A percentile compares a stretch with the other conserved stretches of the same genome.
These are phyloP conservation scores for Heliamphora pulchella DNA, from an alignment of 179 eudicot genomes.

Conservation along the genomic window DNA sequence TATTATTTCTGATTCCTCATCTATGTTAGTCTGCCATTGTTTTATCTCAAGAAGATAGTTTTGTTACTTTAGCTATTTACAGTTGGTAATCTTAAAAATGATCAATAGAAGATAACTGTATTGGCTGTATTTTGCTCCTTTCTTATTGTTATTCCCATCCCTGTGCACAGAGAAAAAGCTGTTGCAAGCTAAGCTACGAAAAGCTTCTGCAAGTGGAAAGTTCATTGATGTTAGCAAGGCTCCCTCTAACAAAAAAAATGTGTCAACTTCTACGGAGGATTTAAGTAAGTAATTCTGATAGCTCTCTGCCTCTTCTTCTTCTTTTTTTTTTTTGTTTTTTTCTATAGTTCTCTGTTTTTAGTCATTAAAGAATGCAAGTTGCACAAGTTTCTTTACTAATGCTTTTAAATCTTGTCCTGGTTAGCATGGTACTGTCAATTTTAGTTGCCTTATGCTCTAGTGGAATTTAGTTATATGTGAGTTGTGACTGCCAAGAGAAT, in stretches of 20 bases:
- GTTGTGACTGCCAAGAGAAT: background rate
- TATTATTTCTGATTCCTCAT: background rate
- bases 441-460: too few relatives aligned
- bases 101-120: background rate
- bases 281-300: conserved; percentile 39
- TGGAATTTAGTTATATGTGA: too few relatives aligned
- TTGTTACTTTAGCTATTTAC: background rate
- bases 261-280: conserved; percentile 81
- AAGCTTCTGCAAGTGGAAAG: conserved; percentile 55
- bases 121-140: background rate
- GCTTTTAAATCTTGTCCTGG: background rate
- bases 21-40: background rate
- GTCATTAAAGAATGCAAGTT: background rate
- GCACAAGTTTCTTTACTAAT: background rate
- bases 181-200: conserved; percentile 69
- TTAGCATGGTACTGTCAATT: background rate
- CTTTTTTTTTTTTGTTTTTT: background rate
- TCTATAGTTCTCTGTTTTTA: background rate
- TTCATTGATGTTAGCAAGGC: conserved; percentile 34
- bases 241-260: conserved; percentile 42
- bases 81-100: background rate
- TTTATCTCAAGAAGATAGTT: background rate
- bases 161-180: conserved; percentile 67
- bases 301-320: background rate
- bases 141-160: conserved; percentile 6